Percentiles rank a stretch among this genome's conserved stretches.
Evolutionary conservation across 441 rosid species (phyloP).

Genomic region (Eruca vesicaria): DNA sequence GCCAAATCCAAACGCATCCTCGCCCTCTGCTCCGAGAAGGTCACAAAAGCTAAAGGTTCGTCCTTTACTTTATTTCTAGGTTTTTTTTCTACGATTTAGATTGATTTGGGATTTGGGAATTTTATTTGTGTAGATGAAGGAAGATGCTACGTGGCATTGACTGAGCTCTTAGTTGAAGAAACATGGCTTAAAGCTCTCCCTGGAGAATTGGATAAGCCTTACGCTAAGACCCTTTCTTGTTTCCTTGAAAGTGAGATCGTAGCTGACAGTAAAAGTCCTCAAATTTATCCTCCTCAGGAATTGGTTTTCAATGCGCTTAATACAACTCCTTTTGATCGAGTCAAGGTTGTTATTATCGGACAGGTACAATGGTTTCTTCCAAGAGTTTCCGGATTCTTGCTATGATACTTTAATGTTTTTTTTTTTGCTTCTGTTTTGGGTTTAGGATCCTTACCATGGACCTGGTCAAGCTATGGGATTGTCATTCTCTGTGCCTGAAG

Average conservation of each 20-base stretch:
- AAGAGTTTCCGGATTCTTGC: neutral
- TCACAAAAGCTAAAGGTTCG: conserved; percentile 57
- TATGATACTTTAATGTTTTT: neutral
- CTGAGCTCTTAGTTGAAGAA: conserved; percentile 78
- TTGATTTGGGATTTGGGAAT: conserved; percentile 11
- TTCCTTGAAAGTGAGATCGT: conserved; percentile 60
- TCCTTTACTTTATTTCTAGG: neutral
- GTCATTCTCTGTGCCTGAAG: conserved; percentile 85
- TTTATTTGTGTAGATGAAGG: conserved; percentile 37
- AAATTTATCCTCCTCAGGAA: conserved; percentile 75
- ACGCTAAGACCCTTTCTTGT: conserved; percentile 55
- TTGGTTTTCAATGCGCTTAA: conserved; percentile 88
- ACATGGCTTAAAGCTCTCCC: conserved; percentile 76
- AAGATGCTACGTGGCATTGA: conserved; percentile 51
- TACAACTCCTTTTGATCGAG: conserved; percentile 66
- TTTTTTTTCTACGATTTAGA: neutral
- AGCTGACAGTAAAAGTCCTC: conserved; percentile 30
- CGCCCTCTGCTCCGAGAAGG: conserved; percentile 59
- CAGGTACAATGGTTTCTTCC: conserved; percentile 42
- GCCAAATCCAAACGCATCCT: conserved; percentile 75
- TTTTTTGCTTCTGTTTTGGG: neutral
- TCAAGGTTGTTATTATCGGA: conserved; percentile 87
- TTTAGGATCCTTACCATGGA: conserved; percentile 93
- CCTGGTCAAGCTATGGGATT: conserved; percentile 99
- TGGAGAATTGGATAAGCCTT: conserved; percentile 68